Base-by-base conservation (phyloP, 192 early-diverging fungal genomes). In the Coemansia nantahalensis region DNA sequence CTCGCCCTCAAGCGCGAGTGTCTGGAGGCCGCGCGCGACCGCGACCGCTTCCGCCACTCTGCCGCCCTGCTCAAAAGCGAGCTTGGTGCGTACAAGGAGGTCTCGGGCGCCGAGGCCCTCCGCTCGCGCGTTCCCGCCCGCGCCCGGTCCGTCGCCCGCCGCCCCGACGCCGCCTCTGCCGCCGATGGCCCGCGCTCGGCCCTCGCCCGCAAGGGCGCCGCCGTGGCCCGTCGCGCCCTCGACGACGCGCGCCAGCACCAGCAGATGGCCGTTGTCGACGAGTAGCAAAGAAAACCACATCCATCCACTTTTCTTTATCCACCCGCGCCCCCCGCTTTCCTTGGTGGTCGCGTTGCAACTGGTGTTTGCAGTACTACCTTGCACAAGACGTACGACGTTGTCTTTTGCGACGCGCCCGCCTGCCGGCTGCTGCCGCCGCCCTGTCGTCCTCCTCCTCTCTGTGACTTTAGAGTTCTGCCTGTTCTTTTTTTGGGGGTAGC, bases 81-180 rank as follows among this genome's bases (percentile, higher is more conserved):
- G 51, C 51, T 77, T 14, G 55, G 60, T 26, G 74, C 74, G 21
- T 77, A 69, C 26, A 69, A 62, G 58, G 74, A 69, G 32, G 67
- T 77, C 44, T 53, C 32, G 10, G 72, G 68, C 21, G 71, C 43
- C 16, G 71, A 67, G 11, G 46, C 59, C 6, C 36, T 48, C 12
- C 42, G 48, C 8, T 46, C 36, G 35, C 31, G 53, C 44, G 50
- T 34, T 4, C 44, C 18, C 16, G 48, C 49, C 32, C 52, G 53
- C 16, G 51, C 56, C 13, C 39, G 36, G 34, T 13, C 55, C 8
- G 35, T 38, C 16, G 22, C 38, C 2, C 31, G 26, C 12, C 31
- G 52, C 33, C 21, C 33, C 11, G 17, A 13, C 12, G 34, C 40
- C 17, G 54, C 30, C 15, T 1, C 54, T 0, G 41, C 31, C 16